Conservation (phyloP, 139 green algal species). For the Edaphochlamys debaryana region DNA sequence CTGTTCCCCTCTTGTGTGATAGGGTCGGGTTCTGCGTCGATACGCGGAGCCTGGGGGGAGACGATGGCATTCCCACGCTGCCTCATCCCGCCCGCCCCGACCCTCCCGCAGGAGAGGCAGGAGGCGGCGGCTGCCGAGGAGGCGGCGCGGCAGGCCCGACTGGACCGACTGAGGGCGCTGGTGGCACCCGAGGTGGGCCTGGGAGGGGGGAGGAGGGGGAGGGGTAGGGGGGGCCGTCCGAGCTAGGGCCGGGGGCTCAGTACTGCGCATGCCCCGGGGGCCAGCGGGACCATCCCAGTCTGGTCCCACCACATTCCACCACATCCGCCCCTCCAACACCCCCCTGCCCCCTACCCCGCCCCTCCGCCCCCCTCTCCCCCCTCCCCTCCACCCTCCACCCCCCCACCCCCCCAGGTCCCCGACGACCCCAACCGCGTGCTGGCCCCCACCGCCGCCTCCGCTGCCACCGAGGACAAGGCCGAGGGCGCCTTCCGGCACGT, state of each 20-base stretch:
- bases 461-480: background rate
- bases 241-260: no score
- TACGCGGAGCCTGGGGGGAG: no score
- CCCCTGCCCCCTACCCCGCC: background rate
- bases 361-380: no score
- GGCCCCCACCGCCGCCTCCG: conserved; percentile 29
- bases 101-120: conserved; percentile 9
- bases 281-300: no score
- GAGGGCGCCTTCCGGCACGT: conserved; percentile 42
- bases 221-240: background rate
- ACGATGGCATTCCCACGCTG: no score
- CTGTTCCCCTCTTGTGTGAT: no score
- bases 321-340: no score
- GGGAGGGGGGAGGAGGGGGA: background rate
- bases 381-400: no score
- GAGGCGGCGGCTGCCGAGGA: background rate
- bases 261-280: no score
- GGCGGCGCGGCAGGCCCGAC: conserved; percentile 13
- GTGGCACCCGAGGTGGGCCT: conserved; percentile 40
- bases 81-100: background rate
- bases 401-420: background rate
- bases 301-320: no score
- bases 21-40: no score
- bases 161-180: conserved; percentile 41
- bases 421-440: conserved; percentile 44